Conservation (phyloP, 768 basidiomycete species). For the Tulasnella calospora region DNA sequence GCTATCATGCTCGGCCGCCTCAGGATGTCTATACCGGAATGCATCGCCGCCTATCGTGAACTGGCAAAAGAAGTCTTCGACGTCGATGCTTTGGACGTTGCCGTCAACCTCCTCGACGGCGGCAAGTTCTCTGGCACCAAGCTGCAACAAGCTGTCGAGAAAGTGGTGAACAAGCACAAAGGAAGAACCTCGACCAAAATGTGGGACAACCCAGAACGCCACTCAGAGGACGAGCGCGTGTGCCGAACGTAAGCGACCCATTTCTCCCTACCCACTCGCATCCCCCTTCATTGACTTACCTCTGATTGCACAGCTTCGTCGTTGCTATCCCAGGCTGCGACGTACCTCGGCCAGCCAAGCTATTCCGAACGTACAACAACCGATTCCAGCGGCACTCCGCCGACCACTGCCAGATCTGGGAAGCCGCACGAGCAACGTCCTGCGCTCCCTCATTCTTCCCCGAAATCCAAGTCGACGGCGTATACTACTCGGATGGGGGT, state of each 20-base stretch:
- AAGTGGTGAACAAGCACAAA: neutral
- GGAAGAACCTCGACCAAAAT: neutral
- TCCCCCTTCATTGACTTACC: neutral
- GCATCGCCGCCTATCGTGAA: slow-evolving; percentile 34
- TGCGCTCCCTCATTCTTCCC: slow-evolving; percentile 16
- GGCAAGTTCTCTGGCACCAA: slow-evolving; percentile 12
- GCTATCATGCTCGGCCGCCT: slow-evolving; percentile 42
- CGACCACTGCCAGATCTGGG: slow-evolving; percentile 17
- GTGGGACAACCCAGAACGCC: slow-evolving; percentile 9
- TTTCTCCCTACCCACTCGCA: neutral
- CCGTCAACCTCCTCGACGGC: neutral
- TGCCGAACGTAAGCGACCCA: slow-evolving; percentile 19
- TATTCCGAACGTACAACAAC: slow-evolving; percentile 27
- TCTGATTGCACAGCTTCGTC: slow-evolving; percentile 26
- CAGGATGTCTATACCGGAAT: slow-evolving; percentile 38
- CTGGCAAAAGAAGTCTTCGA: slow-evolving; percentile 37
- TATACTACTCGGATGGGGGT: neutral
- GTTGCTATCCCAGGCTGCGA: slow-evolving; percentile 27
- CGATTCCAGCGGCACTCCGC: neutral
- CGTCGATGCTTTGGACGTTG: neutral
- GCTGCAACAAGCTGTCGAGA: neutral
- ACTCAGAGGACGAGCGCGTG: slow-evolving; percentile 3
- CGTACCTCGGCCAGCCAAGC: slow-evolving; percentile 11
- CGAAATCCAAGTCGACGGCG: neutral
- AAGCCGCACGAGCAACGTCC: slow-evolving; percentile 8